Base-by-base conservation (phyloP, 345 rosid genomes). In the Gossypium sturtianum region DNA sequence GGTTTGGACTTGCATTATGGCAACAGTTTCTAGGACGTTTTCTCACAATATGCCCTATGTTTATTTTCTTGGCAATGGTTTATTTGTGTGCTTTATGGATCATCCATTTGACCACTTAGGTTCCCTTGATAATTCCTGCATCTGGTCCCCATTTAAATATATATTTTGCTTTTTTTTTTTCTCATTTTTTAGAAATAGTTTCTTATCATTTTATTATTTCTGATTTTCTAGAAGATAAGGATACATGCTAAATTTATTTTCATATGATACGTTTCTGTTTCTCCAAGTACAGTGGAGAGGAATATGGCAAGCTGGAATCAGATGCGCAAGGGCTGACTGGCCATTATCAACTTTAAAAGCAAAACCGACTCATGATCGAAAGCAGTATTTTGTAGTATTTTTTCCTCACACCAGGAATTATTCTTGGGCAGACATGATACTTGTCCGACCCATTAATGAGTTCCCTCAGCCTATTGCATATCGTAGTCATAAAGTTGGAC, bases 391-490 rank as follows among this genome's bases (percentile, higher is more conserved):
- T 81, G 99, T 93, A 51, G 76, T 96, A 72, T 96, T 87, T 82
- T 96, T 96, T 17, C 99, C 99, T 8, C 94, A 88, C 71, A 91
- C 97, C 4, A 91, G 90, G 85, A 93, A 93, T 83, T 91, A 96
- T 85, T 95, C 98, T 15, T 96, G 97, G 98, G 99, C 95, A 9
- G 99, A 96, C 89, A 91, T 85, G 89, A 87, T 88, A 75, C 97
- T 91, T 44, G 97, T 91, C 38, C 86, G 83, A 49, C 76, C 97
- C 48, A 93, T 93, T 47, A 60, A 82, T 54, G 98, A 93, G 82
- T 86, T 80, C 58, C 99, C 99, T 17, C 83, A 96, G 69, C 99
- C 98, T 72, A 96, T 90, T 64, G 91, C 97, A 4, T 90, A 91
- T 76, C 87, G 86, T 78, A 86, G 91, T 0, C 93, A 93, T 73